Evolutionary conservation across 1,284 basidiomycete genomes (phyloP).

Genomic region (Tausonia pullulans): DNA sequence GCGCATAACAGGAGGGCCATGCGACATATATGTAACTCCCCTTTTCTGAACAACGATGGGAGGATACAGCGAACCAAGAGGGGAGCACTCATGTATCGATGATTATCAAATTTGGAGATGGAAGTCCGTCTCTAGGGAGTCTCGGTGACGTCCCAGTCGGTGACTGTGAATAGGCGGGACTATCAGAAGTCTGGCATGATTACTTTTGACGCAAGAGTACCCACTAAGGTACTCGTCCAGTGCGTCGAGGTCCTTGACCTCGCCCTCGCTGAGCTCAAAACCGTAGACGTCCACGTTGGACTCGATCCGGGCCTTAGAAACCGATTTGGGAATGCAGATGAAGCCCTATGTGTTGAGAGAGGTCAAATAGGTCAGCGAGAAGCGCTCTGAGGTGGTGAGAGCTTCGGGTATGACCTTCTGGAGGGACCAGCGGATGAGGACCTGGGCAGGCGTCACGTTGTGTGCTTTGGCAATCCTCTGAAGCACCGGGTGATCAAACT

Average conservation of each 20-base stretch:
- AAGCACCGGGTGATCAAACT: slow-evolving; percentile 36
- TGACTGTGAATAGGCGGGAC: slow-evolving; percentile 19
- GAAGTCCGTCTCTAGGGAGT: neutral
- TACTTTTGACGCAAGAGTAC: neutral
- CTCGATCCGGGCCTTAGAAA: slow-evolving; percentile 38
- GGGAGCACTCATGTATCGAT: too few species aligned
- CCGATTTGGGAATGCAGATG: slow-evolving; percentile 41
- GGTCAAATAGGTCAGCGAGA: slow-evolving; percentile 4
- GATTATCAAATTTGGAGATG: too few species aligned
- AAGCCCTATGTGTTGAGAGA: slow-evolving; percentile 29
- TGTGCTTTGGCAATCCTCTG: slow-evolving; percentile 31
- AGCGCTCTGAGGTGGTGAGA: neutral
- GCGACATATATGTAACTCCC: too few species aligned
- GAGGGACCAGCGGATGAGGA: slow-evolving; percentile 43
- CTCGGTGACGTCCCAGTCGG: slow-evolving; percentile 37
- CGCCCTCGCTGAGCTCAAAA: slow-evolving; percentile 36
- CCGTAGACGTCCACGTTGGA: slow-evolving; percentile 39
- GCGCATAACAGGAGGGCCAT: too few species aligned
- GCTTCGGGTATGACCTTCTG: slow-evolving; percentile 32
- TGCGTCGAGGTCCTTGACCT: slow-evolving; percentile 36
- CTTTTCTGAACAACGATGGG: too few species aligned
- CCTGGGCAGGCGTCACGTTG: slow-evolving; percentile 35
- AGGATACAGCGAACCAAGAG: too few species aligned
- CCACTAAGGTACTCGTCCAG: slow-evolving; percentile 34
- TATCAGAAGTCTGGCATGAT: neutral